These are phyloP conservation scores for Suhomyces prunicola DNA, from an alignment of 805 yeast species.

Conservation along the genomic window DNA sequence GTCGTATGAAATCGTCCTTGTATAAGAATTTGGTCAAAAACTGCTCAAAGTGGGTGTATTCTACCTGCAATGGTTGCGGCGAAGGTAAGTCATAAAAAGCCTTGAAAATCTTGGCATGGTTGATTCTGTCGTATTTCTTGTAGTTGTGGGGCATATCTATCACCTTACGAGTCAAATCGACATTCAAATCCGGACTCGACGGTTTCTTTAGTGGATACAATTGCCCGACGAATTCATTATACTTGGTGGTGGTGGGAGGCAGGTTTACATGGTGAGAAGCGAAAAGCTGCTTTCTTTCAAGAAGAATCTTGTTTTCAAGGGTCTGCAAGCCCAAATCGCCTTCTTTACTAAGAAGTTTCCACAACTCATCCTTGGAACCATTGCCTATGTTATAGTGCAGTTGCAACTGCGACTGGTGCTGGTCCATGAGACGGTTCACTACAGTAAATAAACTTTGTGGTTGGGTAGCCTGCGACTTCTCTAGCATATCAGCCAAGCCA, in stretches of 20 bases:
- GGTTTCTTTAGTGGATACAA: conserved; percentile 16
- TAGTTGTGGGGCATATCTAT: conserved; percentile 4
- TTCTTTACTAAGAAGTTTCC: not conserved
- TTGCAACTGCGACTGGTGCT: not conserved
- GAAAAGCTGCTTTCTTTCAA: not conserved
- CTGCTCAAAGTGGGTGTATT: conserved; percentile 23
- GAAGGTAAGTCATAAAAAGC: conserved; percentile 24
- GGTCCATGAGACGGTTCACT: not conserved
- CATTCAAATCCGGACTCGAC: not conserved
- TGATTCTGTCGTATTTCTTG: conserved; percentile 16
- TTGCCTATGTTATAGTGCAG: not conserved
- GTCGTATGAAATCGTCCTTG: conserved; percentile 24
- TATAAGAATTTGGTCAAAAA: conserved; percentile 23
- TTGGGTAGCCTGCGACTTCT: not conserved
- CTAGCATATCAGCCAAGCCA: not conserved
- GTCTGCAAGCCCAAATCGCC: not conserved
- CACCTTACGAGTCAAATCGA: not conserved
- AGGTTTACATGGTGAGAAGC: not conserved
- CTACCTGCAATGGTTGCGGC: conserved; percentile 25
- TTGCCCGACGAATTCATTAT: conserved; percentile 12
- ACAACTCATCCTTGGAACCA: not conserved
- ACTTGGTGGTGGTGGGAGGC: not conserved
- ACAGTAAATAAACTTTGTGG: not conserved
- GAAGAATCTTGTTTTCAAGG: not conserved
- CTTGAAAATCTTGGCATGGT: conserved; percentile 24